These are phyloP conservation scores for Penicillium macrosclerotiorum DNA, from an alignment of 495 filamentous ascomycete genomes.

Conservation along the genomic window DNA sequence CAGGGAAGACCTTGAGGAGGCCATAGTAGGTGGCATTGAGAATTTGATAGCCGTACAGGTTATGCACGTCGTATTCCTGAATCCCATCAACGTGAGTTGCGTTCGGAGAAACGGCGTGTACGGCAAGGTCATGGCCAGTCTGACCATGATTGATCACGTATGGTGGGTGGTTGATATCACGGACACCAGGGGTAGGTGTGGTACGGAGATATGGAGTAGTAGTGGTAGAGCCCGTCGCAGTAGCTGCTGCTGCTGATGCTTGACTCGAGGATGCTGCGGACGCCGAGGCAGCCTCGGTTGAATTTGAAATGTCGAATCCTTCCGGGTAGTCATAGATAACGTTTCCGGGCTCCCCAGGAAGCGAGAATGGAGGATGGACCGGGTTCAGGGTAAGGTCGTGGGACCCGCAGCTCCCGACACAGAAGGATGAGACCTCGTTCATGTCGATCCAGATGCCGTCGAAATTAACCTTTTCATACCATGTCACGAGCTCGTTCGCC, in stretches of 20 bases:
- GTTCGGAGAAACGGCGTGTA: conserved; percentile 74
- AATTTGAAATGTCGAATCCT: conserved; percentile 67
- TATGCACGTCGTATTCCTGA: conserved; percentile 79
- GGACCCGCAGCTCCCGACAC: conserved; percentile 73
- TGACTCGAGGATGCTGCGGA: conserved; percentile 53
- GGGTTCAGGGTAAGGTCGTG: conserved; percentile 68
- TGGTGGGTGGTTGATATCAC: conserved; percentile 76
- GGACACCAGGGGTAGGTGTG: conserved; percentile 63
- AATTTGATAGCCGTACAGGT: conserved; percentile 71
- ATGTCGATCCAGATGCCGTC: conserved; percentile 66
- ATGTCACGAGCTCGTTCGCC: conserved; percentile 62
- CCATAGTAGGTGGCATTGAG: conserved; percentile 78
- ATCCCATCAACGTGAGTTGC: conserved; percentile 72
- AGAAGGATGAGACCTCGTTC: conserved; percentile 74
- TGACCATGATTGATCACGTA: conserved; percentile 82
- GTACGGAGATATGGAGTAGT: conserved; percentile 55
- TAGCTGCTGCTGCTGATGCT: conserved; percentile 39
- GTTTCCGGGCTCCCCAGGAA: conserved; percentile 65
- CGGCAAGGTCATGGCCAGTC: conserved; percentile 61
- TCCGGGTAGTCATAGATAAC: conserved; percentile 66
- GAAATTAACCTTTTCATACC: conserved; percentile 56
- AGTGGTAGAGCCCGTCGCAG: conserved; percentile 35
- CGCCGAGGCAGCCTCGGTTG: conserved; percentile 63
- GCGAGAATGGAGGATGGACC: conserved; percentile 62
- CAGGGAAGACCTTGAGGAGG: conserved; percentile 58